phyloP scores from a whole-genome alignment of 1,139 yeast species.

The Saccharomyces hybrid region DNA sequence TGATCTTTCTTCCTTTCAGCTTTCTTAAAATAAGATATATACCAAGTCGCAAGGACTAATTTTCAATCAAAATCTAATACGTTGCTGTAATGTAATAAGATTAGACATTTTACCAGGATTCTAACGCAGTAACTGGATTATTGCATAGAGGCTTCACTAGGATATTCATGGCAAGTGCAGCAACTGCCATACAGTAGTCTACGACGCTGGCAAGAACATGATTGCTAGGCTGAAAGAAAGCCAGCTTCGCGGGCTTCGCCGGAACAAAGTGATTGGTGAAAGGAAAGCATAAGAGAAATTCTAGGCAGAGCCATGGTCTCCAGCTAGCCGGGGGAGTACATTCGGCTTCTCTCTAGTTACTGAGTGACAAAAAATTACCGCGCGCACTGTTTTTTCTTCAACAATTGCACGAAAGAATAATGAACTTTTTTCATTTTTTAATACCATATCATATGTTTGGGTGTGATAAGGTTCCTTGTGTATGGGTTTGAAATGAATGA shows the following conservation, averaged over 20 bases:
- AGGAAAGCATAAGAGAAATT: neutral
- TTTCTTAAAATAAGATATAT: neutral
- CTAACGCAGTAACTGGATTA: neutral
- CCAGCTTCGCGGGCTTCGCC: neutral
- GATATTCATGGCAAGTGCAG: neutral
- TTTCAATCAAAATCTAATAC: neutral
- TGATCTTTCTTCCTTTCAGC: neutral
- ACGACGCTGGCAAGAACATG: slow-evolving; percentile 1
- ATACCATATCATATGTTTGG: neutral
- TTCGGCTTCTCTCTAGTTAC: neutral
- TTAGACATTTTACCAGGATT: neutral
- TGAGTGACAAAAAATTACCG: neutral
- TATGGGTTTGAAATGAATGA: neutral
- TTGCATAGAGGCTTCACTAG: neutral
- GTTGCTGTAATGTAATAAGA: neutral
- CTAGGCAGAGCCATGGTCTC: neutral
- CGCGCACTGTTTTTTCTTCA: neutral
- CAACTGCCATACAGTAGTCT: neutral
- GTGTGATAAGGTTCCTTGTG: neutral
- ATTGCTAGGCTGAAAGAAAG: slow-evolving; percentile 1
- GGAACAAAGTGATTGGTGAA: neutral
- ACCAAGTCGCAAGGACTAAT: neutral
- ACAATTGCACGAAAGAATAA: no score
- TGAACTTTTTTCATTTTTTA: neutral
- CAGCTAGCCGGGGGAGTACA: neutral